Conservation (phyloP, 768 basidiomycete genomes). For the Pleurotus salmoneostramineus region DNA sequence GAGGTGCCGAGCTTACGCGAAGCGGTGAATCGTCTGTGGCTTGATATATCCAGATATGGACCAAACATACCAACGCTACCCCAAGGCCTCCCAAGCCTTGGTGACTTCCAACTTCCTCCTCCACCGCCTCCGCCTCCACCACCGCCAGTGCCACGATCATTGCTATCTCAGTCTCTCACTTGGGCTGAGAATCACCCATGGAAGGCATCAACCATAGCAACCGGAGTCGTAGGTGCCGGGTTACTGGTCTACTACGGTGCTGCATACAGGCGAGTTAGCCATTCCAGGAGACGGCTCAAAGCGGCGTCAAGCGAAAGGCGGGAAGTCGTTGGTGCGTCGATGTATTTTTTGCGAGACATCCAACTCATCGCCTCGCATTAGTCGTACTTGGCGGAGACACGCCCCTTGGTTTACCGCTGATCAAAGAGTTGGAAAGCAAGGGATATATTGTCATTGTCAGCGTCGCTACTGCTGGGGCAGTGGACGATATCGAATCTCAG, state of each 20-base stretch:
- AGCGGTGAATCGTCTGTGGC: conserved; percentile 65
- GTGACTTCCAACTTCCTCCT: conserved; percentile 63
- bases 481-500: conserved; percentile 55
- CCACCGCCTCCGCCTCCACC: conserved; percentile 63
- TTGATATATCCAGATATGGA: conserved; percentile 79
- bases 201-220: conserved; percentile 49
- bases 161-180: conserved; percentile 40
- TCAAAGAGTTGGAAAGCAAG: conserved; percentile 68
- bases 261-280: conserved; percentile 19
- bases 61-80: conserved; percentile 56
- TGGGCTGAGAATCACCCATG: conserved; percentile 62
- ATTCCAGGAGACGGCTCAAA: conserved; percentile 37
- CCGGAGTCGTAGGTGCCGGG: conserved; percentile 58
- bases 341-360: not conserved
- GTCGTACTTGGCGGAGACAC: conserved; percentile 83
- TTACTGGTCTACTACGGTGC: conserved; percentile 56
- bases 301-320: conserved; percentile 48
- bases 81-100: conserved; percentile 57
- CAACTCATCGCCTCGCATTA: conserved; percentile 21
- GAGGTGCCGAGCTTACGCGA: conserved; percentile 65
- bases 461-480: conserved; percentile 66
- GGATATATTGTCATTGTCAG: conserved; percentile 85
- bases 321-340: conserved; percentile 63
- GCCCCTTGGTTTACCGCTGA: conserved; percentile 65
- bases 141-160: conserved; percentile 42